Base-by-base conservation (phyloP, 768 basidiomycete species). In the Clitopilus hobsonii region DNA sequence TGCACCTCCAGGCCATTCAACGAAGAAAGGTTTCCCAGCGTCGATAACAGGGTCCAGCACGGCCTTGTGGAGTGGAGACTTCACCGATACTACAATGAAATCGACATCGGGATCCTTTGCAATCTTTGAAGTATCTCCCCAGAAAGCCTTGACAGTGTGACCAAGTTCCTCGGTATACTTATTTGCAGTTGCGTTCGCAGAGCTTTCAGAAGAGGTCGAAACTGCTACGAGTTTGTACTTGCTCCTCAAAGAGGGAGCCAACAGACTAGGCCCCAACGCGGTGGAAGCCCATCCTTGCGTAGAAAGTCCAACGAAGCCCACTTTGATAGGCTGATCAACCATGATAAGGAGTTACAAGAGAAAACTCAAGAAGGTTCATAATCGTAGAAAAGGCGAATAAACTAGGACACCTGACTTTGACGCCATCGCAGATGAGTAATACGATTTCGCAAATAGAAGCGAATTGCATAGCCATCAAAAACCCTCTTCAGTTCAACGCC, bases 1-100 rank as follows among this genome's bases (percentile, higher is more conserved):
- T 22, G 49, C 59, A 1, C 73, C 75, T 10, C 62, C 69, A 3
- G 75, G 74, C 73, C 73, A 77, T 57, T 77, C 74, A 6, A 75
- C 52, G 52, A 74, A 76, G 25, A 75, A 54, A 36, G 69, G 56
- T 57, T 76, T 77, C 22, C 70, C 70, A 25, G 69, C 69, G 23
- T 66, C 67, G 36, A 77, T 68, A 5, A 63, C 68, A 13, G 71
- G 68, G 30, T 67, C 14, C 3, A 67, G 59, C 1, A 64, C 61
- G 2, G 63, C 60, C 24, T 63, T 67, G 58, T 76, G 74, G 2
- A 49, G 20, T 10, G 61, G 60, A 10, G 67, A 62, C 53, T 67
- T 70, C 25, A 77, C 69, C 13, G 69, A 49, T 1, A 74, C 68
- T 0, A 62, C 69, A 25, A 77, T 66, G 22, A 76, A 53, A 54